Conservation (phyloP, 2,329 filamentous ascomycete species). For the Fusarium graminum region DNA sequence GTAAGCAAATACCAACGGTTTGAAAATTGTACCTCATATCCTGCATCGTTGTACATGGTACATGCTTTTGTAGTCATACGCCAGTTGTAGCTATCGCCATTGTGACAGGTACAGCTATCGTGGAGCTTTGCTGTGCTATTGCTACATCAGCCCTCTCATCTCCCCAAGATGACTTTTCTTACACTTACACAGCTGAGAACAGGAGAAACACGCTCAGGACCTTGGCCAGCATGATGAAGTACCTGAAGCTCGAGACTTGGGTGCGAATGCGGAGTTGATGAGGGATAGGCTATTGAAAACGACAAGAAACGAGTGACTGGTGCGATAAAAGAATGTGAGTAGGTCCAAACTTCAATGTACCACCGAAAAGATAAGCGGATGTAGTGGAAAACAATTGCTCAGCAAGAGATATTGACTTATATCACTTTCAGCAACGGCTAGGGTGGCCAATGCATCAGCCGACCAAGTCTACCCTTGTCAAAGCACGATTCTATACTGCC, state of each 20-base stretch:
- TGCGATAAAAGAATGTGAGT: slow-evolving; percentile 20
- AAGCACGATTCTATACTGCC: neutral
- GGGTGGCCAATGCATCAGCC: too few species aligned
- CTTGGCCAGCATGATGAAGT: slow-evolving; percentile 36
- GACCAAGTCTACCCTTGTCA: too few species aligned
- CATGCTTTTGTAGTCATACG: slow-evolving; percentile 41
- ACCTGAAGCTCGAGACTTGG: neutral
- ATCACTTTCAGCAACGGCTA: neutral
- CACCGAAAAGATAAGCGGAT: neutral
- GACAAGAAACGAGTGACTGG: slow-evolving; percentile 10
- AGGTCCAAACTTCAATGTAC: too few species aligned
- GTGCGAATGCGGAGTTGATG: too few species aligned
- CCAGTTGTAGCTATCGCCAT: slow-evolving; percentile 42
- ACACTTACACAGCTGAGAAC: slow-evolving; percentile 31
- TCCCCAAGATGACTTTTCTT: fast-evolving
- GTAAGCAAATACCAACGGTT: fast-evolving
- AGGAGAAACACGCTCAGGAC: slow-evolving; percentile 29
- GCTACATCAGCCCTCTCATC: neutral
- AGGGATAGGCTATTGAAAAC: neutral
- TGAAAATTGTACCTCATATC: slow-evolving; percentile 15
- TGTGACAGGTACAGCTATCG: slow-evolving; percentile 38
- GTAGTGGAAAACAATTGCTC: neutral
- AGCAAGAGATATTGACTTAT: slow-evolving; percentile 1
- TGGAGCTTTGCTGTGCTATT: slow-evolving; percentile 37
- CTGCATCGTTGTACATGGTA: slow-evolving; percentile 28